Base-by-base conservation (phyloP, 169 alveolate genomes). In the Plasmodium coatneyi region DNA sequence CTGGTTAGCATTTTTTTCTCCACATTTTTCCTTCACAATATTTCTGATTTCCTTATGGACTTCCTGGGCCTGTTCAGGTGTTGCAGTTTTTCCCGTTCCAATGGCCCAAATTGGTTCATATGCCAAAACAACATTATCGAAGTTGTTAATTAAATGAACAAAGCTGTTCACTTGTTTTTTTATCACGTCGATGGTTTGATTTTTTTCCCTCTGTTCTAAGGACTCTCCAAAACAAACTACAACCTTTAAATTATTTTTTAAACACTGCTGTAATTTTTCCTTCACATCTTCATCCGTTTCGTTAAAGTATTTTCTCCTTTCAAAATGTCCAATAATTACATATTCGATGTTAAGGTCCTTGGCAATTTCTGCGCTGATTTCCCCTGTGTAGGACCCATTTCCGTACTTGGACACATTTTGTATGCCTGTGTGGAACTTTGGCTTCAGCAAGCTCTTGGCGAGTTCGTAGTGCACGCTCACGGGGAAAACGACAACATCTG, bases 91-190 rank as follows among this genome's bases (percentile, higher is more conserved):
- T 84, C 99, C 99, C 39, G 99, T 99, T 54, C 99, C 99, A 80
- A 99, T 99, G 80, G 99, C 99, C 99, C 99, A 99, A 22, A 99
- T 99, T 19, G 99, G 99, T 93, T 99, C 99, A 97, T 99, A 98
- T 49, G 99, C 99, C 60, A 99, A 96, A 52, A 99, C 99, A 32
- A 99, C 97, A 93, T 97, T 96, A 70, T 93, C 93, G 99, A 99
- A 98, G 94, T 98, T 96, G 49, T 96, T 92, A 80, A 96, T 96
- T 43, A 96, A 96, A 71, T 94, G 96, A 32, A 90, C 52, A 84
- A 97, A 95, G n/a, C 95, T 96, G 76, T 96, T 95, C 32, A 99
- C 96, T 97, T 99, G 99, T 7, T 95, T 95, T 92, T 97, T 95
- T 83, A 98, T 95, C 9, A 99, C 99, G 43, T 98, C 99, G 82